phyloP scores from a whole-genome alignment of 345 rosid species.

The Litchi chinensis region DNA sequence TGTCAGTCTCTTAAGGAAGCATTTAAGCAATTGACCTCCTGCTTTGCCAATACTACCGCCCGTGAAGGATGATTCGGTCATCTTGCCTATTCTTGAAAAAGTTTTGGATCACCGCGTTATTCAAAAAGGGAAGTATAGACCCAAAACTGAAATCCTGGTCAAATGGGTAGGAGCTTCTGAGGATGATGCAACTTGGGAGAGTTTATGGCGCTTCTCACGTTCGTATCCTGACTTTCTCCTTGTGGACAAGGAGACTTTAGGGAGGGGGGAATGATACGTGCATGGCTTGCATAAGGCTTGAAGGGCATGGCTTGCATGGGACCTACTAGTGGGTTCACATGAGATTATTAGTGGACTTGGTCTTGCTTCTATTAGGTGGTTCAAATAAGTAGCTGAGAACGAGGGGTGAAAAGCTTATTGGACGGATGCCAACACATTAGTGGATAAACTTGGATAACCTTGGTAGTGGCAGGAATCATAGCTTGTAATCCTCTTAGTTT shows the following conservation, averaged over 20 bases:
- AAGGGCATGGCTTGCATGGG: too few relatives aligned
- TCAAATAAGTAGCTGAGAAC: too few relatives aligned
- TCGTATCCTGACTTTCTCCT: neutral
- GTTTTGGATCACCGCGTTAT: neutral
- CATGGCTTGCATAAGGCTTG: too few relatives aligned
- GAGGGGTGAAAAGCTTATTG: too few relatives aligned
- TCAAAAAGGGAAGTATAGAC: neutral
- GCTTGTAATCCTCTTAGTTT: too few relatives aligned
- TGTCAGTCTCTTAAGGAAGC: neutral
- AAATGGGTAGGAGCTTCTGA: neutral
- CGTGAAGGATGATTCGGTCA: too few relatives aligned
- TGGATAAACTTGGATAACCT: too few relatives aligned
- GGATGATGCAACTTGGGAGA: conserved; percentile 8
- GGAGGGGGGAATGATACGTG: neutral
- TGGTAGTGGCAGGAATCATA: too few relatives aligned
- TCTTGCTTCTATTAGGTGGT: too few relatives aligned
- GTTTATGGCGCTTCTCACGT: neutral
- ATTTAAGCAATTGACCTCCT: neutral
- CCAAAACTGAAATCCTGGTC: neutral
- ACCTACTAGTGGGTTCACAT: too few relatives aligned
- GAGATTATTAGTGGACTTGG: too few relatives aligned
- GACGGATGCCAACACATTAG: too few relatives aligned
- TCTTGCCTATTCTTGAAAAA: neutral
- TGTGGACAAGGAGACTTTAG: neutral
- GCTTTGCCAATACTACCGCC: neutral